Evolutionary conservation across 257 asterid species (phyloP), one percentile per base, ranked within the genome.

Genomic region (Mitragyna speciosa): DNA sequence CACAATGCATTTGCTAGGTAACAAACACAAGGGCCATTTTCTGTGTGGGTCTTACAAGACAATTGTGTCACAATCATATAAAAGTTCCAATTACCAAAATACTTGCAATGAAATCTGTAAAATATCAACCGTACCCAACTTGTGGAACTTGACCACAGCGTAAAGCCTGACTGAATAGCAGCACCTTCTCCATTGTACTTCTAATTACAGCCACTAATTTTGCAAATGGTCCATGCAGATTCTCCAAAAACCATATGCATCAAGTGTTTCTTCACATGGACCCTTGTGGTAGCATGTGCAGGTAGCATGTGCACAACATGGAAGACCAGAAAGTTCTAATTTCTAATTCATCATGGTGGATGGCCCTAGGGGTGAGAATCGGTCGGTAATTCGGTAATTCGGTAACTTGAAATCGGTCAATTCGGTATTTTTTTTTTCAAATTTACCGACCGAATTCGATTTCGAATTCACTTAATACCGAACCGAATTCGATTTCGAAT

Each of bases 191-290:
- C 41, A 12, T 28, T 7, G 28, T 7, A 7, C 43, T 41, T 7
- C 45, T 26, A 26, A 7, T 28, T n/a, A 24, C 61, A 76, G 73
- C 61, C 72, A 66, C 73, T n/a, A 26, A 8, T 76, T 26, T 47
- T 76, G 63, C 63, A 65, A 64, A 39, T 77, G 72, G 80, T 72
- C 76, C 76, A 47, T 20, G 6, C 61, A 45, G 59, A 47, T 71
- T 71, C 75, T 24, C 75, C n/a, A 47, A 71, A 45, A 12, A 12
- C 75, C 56, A 70, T n/a, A 43, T 43, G 75, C 33, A 70, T 45
- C 75, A n/a, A 45, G 56, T 36, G 75, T 41, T 45, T 43, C 74
- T 70, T 70, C 75, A 71, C 75, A 45, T 72, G 76, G 76, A 6
- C 61, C 75, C 22, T 28, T 47, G 31, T 48, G 59, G 43, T 9